Evolutionary conservation across 768 basidiomycete genomes (phyloP).

Genomic region (Lentinula sp.): DNA sequence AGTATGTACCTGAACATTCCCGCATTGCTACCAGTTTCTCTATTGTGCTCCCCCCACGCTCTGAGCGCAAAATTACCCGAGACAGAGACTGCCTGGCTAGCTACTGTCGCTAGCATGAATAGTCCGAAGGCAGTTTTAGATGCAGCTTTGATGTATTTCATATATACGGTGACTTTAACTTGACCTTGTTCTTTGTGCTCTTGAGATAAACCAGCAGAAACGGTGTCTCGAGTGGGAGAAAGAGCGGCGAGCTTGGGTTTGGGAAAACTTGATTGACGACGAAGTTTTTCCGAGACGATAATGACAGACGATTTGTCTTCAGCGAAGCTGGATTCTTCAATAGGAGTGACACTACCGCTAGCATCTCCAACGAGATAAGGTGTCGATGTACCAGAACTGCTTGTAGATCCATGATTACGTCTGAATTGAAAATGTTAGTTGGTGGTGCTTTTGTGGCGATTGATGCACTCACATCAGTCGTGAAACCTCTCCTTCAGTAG

Average conservation of each 20-base stretch:
- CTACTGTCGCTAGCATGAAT: slow-evolving; percentile 49
- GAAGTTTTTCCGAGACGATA: slow-evolving; percentile 47
- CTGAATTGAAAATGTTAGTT: slow-evolving; percentile 16
- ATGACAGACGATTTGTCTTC: slow-evolving; percentile 21
- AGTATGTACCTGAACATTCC: slow-evolving; percentile 56
- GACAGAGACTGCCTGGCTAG: slow-evolving; percentile 57
- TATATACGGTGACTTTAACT: slow-evolving; percentile 75
- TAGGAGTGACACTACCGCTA: slow-evolving; percentile 30
- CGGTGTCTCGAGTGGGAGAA: slow-evolving; percentile 28
- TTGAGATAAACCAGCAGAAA: slow-evolving; percentile 45
- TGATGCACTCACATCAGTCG: slow-evolving; percentile 61
- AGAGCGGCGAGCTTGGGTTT: slow-evolving; percentile 45
- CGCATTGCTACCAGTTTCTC: slow-evolving; percentile 45
- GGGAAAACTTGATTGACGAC: slow-evolving; percentile 49
- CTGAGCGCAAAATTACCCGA: slow-evolving; percentile 63
- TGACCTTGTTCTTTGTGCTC: slow-evolving; percentile 78
- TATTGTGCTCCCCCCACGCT: slow-evolving; percentile 79
- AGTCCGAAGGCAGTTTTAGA: slow-evolving; percentile 65
- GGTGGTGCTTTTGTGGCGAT: background rate
- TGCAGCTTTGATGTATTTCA: slow-evolving; percentile 72
- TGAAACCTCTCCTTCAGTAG: slow-evolving; percentile 54
- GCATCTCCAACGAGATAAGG: slow-evolving; percentile 28
- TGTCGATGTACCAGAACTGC: slow-evolving; percentile 45
- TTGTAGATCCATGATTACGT: slow-evolving; percentile 38
- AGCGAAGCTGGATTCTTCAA: slow-evolving; percentile 16